These are phyloP conservation scores for Endogone sp. DNA, from an alignment of 192 early-diverging fungal species.

Conservation along the genomic window DNA sequence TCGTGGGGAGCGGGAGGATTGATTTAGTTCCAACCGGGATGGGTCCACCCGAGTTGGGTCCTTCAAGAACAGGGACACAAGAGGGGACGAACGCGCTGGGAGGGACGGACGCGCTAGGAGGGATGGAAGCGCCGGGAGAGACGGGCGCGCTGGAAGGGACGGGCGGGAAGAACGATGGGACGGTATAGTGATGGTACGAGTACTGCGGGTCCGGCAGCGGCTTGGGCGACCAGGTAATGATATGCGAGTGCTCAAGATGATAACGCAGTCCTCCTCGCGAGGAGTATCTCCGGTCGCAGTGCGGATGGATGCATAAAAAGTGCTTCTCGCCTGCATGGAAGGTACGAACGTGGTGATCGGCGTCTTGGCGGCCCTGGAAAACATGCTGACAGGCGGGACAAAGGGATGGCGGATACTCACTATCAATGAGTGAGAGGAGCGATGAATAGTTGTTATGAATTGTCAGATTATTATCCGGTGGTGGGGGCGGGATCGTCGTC, in stretches of 20 bases:
- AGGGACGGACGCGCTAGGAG: background rate
- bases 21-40: too few relatives aligned
- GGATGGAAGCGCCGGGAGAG: background rate
- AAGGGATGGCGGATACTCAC: constrained; percentile 25
- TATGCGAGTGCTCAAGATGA: constrained; percentile 22
- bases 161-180: background rate
- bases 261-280: constrained; percentile 25
- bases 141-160: background rate
- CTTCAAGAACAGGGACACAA: too few relatives aligned
- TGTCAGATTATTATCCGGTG: constrained; percentile 1
- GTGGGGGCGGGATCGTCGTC: background rate
- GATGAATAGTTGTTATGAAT: constrained; percentile 18
- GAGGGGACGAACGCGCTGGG: background rate
- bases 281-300: constrained; percentile 14
- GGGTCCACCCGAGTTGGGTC: too few relatives aligned
- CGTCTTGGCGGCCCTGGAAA: constrained; percentile 3
- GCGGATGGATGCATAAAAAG: constrained; percentile 27
- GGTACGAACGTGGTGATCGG: constrained; percentile 13
- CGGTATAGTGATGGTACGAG: constrained; percentile 2
- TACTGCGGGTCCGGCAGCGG: background rate
- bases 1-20: background rate
- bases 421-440: constrained; percentile 25
- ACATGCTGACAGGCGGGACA: constrained; percentile 17
- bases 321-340: constrained; percentile 12
- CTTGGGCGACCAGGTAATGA: background rate